Evolutionary conservation across 257 asterid species (phyloP), one percentile per base, ranked within the genome.

Genomic region (Fraxinus quadrangulata): DNA sequence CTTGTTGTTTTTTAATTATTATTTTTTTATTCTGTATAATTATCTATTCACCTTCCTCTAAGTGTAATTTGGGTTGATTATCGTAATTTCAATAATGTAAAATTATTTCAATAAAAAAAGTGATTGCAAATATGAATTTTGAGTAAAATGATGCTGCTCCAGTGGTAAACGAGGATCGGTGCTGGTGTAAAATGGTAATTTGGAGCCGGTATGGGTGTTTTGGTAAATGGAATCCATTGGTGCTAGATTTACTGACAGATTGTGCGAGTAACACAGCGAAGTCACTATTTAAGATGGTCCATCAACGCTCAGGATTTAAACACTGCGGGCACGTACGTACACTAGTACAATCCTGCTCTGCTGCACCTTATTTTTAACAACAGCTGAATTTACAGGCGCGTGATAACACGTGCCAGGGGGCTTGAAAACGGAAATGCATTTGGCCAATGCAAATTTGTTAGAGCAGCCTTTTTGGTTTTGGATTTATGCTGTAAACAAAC

Each of bases 221-320:
- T 21, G 67, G 67, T 61, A 61, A 61, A 61, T 24, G 16, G 17
- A 61, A 61, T 21, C 5, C 5, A 61, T 61, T 61, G 33, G 33
- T 61, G 68, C 33, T 61, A 61, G 68, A 61, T 61, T 61, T 61
- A 23, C 68, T 61, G 68, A 61, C 68, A 54, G 10, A 19, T 5
- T 1, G 67, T 28, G 28, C 2, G 67, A 28, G 67, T 56, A 21
- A 21, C 67, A 56, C 67, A 23, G 68, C 9, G 16, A 2, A 23
- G 33, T 61, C 68, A 23, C 68, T 61, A 61, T 61, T 23, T 13
- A 61, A 23, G 8, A 21, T 23, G 68, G 68, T 61, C 31, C 68
- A 23, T 61, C 33, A 61, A 61, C 68, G 33, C 31, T 61, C 68
- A 61, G 16, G 67, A 61, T 61, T 59, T 61, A 23, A 61, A 21